Base-by-base conservation (phyloP, 106 monocot species). In the Posidonia australis region DNA sequence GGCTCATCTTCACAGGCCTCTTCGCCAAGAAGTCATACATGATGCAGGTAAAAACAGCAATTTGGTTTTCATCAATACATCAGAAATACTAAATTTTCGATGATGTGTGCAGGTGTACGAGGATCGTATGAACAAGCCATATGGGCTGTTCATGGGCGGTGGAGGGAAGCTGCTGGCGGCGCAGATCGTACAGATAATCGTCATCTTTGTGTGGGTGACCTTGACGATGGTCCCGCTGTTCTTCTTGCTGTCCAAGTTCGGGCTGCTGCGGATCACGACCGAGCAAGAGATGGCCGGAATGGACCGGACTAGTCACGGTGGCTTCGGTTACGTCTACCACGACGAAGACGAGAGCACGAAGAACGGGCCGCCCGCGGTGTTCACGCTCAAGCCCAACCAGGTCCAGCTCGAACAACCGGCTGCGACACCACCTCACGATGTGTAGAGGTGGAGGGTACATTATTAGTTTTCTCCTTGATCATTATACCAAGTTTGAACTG, bases 231-330 rank as follows among this genome's bases (percentile, higher is more conserved):
- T 66, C 0, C 66, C 60, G 1, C 65, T 77, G 42, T 77, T 77
- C 66, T 64, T 48, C 45, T 9, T 42, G 25, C 52, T 77, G 58
- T 13, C 41, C 19, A 49, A 51, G 58, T 22, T 66, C 22, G 60
- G 60, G 13, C 41, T 77, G 65, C 70, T 77, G 20, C 13, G 77
- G 17, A 71, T 77, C 26, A 66, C 70, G 13, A 14, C 71, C 22
- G 77, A 77, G 52, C 70, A 71, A 47, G 77, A 77, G 77, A 65
- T 77, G 70, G 77, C 77, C 0, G 77, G 77, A 9, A 77, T 77
- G 71, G 77, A 77, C 48, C 24, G 49, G 31, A 77, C 77, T 13
- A 9, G 67, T 13, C 84, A 84, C 48, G 80, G 84, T 10, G 84
- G 80, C 1, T 80, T 80, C 54, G 84, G 67, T 10, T 84, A 84